Evolutionary conservation across 2,329 filamentous ascomycete genomes (phyloP), one percentile per base, ranked within the genome.

Genomic region (Rutstroemia sp.): DNA sequence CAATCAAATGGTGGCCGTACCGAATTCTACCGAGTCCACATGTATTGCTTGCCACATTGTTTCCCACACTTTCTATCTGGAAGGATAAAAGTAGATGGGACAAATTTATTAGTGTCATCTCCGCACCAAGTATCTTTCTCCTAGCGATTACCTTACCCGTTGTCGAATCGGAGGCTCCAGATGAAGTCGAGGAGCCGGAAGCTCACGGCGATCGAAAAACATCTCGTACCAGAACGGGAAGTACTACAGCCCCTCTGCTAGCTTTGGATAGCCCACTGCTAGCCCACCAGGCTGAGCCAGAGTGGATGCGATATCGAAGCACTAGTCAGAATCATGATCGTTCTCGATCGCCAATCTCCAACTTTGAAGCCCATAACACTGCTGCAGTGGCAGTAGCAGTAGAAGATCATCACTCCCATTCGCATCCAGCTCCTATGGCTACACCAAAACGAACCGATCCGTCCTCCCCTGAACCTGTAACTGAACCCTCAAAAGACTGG

Each of bases 71-170:
- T 30, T 86, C 84, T 61, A 84, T 80, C 25, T 99, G 92, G 90
- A 76, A 72, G 45, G 82, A 87, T 27, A 97, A 96, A 72, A 83
- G 77, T n/a, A 71, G 87, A n/a, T 90, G 86, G 83, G 92, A 92
- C 65, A 91, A 88, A 67, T 73, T 91, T 46, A 74, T 96, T 48
- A 92, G 90, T 44, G 65, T 94, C 10, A 78, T 95, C 39, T 92
- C 92, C 7, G 86, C 90, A n/a, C 89, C 92, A 1, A 95, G 88
- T 64, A 90, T 99, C 39, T 89, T 99, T 60, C 73, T 97, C 2
- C 77, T 99, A 4, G 92, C 92, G 0, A 83, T 94, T 48, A 99
- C 94, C 0, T 72, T 99, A 4, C 94, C 95, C 0, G 91, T 99
- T 0, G 89, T 96, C 5, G 92, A 97, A 65, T 81, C 81, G 1